A percentile compares a stretch with the other conserved stretches of the same genome.
Conservation (phyloP, 495 filamentous ascomycete genomes). For the Coniosporium apollinis region DNA sequence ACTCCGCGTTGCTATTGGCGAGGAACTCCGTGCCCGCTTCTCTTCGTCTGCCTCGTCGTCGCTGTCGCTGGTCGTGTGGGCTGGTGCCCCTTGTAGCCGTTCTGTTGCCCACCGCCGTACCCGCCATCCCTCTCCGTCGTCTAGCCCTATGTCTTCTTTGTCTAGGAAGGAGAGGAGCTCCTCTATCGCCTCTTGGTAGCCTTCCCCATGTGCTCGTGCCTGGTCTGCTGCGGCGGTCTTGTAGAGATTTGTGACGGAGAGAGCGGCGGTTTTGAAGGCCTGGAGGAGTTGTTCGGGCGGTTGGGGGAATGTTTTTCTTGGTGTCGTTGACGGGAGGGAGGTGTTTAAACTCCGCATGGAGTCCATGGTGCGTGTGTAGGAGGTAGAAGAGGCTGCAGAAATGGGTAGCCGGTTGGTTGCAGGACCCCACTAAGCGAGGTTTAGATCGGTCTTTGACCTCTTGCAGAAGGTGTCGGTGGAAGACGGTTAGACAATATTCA, state of each 20-base stretch:
- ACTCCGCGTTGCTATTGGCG: constrained; percentile 43
- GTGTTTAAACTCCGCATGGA: constrained; percentile 60
- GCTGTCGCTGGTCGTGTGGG: constrained; percentile 38
- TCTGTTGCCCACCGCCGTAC: constrained; percentile 77
- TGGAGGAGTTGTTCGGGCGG: constrained; percentile 68
- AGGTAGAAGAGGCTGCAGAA: no score
- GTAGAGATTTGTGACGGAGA: constrained; percentile 92
- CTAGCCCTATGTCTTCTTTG: constrained; percentile 54
- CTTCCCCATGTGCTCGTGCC: constrained; percentile 52
- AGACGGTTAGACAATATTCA: no score
- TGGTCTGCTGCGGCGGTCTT: constrained; percentile 69
- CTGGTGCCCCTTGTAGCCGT: constrained; percentile 42
- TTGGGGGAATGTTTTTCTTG: constrained; percentile 36
- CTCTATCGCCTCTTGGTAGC: constrained; percentile 89
- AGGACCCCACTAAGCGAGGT: no score
- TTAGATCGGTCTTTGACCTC: no score
- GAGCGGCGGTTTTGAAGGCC: constrained; percentile 77
- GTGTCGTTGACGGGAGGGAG: constrained; percentile 29
- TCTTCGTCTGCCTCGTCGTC: constrained; percentile 56
- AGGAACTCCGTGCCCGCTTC: constrained; percentile 37
- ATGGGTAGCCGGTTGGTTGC: no score
- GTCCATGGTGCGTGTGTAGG: constrained; percentile 51
- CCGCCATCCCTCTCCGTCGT: constrained; percentile 64
- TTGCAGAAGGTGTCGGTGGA: no score
- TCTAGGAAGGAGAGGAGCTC: constrained; percentile 76